Percentiles rank a stretch among this genome's conserved stretches.
Conservation (phyloP, 2,329 filamentous ascomycete genomes). For the Botrytis sinoallii region DNA sequence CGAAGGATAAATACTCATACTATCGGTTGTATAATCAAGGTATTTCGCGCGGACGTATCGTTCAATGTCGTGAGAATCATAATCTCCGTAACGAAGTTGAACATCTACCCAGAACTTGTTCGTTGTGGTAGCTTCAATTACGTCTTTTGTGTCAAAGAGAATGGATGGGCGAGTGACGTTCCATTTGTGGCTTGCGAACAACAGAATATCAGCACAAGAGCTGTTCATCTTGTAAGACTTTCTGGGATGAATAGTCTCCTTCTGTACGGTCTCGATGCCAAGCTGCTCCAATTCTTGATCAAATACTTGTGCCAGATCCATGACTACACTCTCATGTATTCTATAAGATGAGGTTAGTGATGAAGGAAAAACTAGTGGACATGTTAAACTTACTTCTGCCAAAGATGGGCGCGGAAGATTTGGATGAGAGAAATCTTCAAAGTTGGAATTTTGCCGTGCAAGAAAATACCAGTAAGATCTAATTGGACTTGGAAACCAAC, state of each 20-base stretch:
- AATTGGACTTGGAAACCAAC: conserved; percentile 99
- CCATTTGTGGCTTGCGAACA: conserved; percentile 99
- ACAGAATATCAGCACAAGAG: conserved; percentile 92
- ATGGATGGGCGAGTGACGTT: conserved; percentile 92
- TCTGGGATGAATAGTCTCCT: conserved; percentile 97
- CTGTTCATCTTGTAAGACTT: conserved; percentile 99
- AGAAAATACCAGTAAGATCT: conserved; percentile 96
- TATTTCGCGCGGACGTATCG: conserved; percentile 97
- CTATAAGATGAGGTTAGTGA: neutral
- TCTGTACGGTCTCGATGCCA: conserved; percentile 95
- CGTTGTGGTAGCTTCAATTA: conserved; percentile 87
- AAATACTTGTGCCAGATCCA: conserved; percentile 98
- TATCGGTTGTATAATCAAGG: conserved; percentile 97
- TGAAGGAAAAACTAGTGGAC: neutral
- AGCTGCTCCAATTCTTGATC: conserved; percentile 95
- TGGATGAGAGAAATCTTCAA: conserved; percentile 97
- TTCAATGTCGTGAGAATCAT: conserved; percentile 98
- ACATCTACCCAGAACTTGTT: conserved; percentile 99
- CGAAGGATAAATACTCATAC: conserved; percentile 97
- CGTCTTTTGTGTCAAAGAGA: conserved; percentile 93
- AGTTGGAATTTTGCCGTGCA: conserved; percentile 98
- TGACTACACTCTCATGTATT: conserved; percentile 96
- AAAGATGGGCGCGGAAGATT: conserved; percentile 98
- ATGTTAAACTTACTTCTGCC: conserved; percentile 68
- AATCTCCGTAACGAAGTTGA: conserved; percentile 93